A percentile compares a stretch with the other conserved stretches of the same genome.
Evolutionary conservation across 2,329 filamentous ascomycete species (phyloP).

Genomic region (Scedosporium dehoogii): DNA sequence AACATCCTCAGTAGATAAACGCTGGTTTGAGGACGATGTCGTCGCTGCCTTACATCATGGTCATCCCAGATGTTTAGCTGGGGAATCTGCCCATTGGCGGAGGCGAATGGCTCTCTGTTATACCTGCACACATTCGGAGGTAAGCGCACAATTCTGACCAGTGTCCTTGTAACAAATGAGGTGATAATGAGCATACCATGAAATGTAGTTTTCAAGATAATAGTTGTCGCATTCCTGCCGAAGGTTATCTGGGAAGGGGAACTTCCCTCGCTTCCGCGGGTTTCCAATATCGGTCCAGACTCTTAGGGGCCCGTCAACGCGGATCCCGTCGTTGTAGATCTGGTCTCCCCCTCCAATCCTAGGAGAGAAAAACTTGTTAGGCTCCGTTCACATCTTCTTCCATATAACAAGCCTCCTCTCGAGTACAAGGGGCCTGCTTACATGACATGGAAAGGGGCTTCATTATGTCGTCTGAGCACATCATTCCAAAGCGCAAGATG

Average conservation of each 20-base stretch:
- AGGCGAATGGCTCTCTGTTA: slow-evolving; percentile 70
- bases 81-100: slow-evolving; percentile 82
- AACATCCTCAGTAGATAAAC: too few species aligned
- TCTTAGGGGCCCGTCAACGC: slow-evolving; percentile 72
- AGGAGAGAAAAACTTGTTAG: not conserved
- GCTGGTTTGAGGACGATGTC: not conserved
- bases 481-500: slow-evolving; percentile 95
- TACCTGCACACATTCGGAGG: slow-evolving; percentile 33
- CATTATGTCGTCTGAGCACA: slow-evolving; percentile 71
- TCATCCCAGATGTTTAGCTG: slow-evolving; percentile 99
- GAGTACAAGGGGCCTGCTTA: slow-evolving; percentile 22
- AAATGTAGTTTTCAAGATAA: slow-evolving; percentile 82
- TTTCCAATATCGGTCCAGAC: slow-evolving; percentile 79
- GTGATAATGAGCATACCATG: slow-evolving; percentile 43
- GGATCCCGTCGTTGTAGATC: slow-evolving; percentile 90
- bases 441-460: slow-evolving; percentile 86
- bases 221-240: slow-evolving; percentile 79
- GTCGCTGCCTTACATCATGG: slow-evolving; percentile 54
- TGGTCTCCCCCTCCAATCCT: slow-evolving; percentile 82
- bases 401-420: not conserved
- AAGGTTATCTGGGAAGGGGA: slow-evolving; percentile 68
- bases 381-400: too few species aligned
- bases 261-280: slow-evolving; percentile 69
- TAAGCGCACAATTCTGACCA: not conserved
- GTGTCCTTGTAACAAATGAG: not conserved